Percentiles rank a stretch among this genome's conserved stretches.
These are phyloP conservation scores for Didymella arachidicola DNA, from an alignment of 2,329 filamentous ascomycete species.

Conservation along the genomic window DNA sequence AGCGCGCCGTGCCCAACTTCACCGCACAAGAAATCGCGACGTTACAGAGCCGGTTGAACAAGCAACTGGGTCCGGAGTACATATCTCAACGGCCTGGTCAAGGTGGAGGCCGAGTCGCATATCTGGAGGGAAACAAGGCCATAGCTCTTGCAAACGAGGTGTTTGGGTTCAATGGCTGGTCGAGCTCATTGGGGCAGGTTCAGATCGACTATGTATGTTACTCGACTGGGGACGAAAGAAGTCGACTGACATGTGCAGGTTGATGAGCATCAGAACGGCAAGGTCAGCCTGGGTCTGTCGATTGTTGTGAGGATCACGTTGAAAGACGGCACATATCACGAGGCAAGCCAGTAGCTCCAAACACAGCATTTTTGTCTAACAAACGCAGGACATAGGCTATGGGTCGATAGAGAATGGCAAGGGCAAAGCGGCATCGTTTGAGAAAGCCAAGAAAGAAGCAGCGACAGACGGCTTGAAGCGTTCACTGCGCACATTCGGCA, in stretches of 20 bases:
- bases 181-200: slow-evolving; percentile 91
- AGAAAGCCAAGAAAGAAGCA: slow-evolving; percentile 98
- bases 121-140: slow-evolving; percentile 94
- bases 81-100: slow-evolving; percentile 86
- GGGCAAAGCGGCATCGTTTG: slow-evolving; percentile 93
- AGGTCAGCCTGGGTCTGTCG: slow-evolving; percentile 83
- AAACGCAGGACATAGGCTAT: slow-evolving; percentile 81
- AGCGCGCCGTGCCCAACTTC: slow-evolving; percentile 78
- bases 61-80: slow-evolving; percentile 94
- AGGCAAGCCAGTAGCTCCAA: slow-evolving; percentile 56
- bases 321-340: slow-evolving; percentile 93
- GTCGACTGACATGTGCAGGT: slow-evolving; percentile 58
- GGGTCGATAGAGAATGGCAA: slow-evolving; percentile 96
- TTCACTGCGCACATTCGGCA: slow-evolving; percentile 89
- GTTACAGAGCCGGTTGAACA: slow-evolving; percentile 84
- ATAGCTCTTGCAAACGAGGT: slow-evolving; percentile 95
- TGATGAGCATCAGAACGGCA: slow-evolving; percentile 82
- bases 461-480: slow-evolving; percentile 94
- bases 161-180: slow-evolving; percentile 98
- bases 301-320: slow-evolving; percentile 91
- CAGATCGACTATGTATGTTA: slow-evolving; percentile 85
- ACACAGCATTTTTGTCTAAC: background rate
- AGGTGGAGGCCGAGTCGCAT: slow-evolving; percentile 86
- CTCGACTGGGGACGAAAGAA: background rate
- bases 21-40: slow-evolving; percentile 91